A percentile compares a stretch with the other conserved stretches of the same genome.
phyloP scores from a whole-genome alignment of 129 eudicot genomes.

The Tagetes erecta region DNA sequence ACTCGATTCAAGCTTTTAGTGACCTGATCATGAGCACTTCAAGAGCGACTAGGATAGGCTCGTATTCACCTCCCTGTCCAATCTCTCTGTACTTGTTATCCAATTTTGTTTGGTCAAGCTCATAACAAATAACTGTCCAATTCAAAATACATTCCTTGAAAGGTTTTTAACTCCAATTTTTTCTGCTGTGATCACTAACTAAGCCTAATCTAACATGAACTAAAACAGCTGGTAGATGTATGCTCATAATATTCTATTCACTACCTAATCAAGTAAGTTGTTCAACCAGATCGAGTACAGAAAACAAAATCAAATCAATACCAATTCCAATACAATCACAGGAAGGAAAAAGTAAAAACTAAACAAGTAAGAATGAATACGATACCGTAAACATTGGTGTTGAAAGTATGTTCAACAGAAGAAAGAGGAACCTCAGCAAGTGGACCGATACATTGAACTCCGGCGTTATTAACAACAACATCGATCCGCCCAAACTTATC shows the following conservation, averaged over 20 bases:
- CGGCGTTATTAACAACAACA: conserved; percentile 84
- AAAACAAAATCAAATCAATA: not conserved
- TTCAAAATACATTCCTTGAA: not conserved
- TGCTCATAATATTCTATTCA: too few relatives aligned
- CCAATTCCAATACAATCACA: not conserved
- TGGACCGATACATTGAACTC: conserved; percentile 93
- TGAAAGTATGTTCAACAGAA: conserved; percentile 56
- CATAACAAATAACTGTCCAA: not conserved
- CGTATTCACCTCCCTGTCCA: not conserved
- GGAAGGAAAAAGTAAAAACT: not conserved
- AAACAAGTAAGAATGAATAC: not conserved
- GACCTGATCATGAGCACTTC: too few relatives aligned
- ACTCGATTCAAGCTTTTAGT: too few relatives aligned
- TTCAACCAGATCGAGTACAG: not conserved
- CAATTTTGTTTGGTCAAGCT: not conserved
- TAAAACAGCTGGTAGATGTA: too few relatives aligned
- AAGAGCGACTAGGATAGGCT: too few relatives aligned
- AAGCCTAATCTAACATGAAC: too few relatives aligned
- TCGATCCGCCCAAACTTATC: conserved; percentile 73
- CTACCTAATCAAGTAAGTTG: too few relatives aligned
- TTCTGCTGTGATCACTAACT: too few relatives aligned
- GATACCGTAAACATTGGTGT: conserved; percentile 84
- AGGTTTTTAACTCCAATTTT: too few relatives aligned
- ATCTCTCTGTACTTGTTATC: not conserved
- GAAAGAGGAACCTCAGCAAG: conserved; percentile 79